These are phyloP conservation scores for Pyricularia sp. DNA, from an alignment of 2,329 filamentous ascomycete genomes.

Conservation along the genomic window DNA sequence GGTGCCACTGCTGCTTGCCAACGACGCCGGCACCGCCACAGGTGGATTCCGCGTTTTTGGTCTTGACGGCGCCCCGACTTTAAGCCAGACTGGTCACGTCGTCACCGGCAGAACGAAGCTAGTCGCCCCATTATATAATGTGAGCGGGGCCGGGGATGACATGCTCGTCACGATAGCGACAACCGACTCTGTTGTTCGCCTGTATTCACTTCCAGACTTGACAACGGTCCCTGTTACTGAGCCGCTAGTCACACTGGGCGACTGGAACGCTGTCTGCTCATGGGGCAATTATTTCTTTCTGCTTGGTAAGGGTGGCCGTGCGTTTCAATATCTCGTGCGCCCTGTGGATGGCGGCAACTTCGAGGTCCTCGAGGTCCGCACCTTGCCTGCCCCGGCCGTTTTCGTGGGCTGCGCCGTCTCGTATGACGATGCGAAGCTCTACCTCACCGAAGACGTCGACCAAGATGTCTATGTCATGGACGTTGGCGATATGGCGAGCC, in stretches of 20 bases:
- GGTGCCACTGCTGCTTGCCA: slow-evolving; percentile 27
- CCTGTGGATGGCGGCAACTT: slow-evolving; percentile 11
- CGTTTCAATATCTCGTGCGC: slow-evolving; percentile 24
- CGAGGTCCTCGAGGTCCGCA: slow-evolving; percentile 30
- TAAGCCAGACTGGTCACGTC: slow-evolving; percentile 18
- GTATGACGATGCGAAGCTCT: slow-evolving; percentile 20
- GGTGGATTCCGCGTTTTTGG: slow-evolving; percentile 28
- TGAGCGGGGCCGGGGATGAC: slow-evolving; percentile 15
- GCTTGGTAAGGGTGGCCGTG: slow-evolving; percentile 27
- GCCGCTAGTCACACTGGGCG: slow-evolving; percentile 22
- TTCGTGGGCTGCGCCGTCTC: slow-evolving; percentile 29
- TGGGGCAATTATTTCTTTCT: slow-evolving; percentile 33
- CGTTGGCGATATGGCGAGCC: slow-evolving; percentile 23
- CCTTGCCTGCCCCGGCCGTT: slow-evolving; percentile 26
- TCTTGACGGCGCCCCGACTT: slow-evolving; percentile 11
- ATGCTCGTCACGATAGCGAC: slow-evolving; percentile 26
- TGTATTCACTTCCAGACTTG: slow-evolving; percentile 21
- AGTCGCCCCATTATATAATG: slow-evolving; percentile 23
- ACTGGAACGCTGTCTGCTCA: slow-evolving; percentile 33
- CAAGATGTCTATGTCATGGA: slow-evolving; percentile 23
- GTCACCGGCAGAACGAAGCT: slow-evolving; percentile 32
- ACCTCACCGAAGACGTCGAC: slow-evolving; percentile 25
- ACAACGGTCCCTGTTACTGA: slow-evolving; percentile 17
- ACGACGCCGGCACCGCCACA: slow-evolving; percentile 28
- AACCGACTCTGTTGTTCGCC: slow-evolving; percentile 27